Conservation (phyloP, 208 protist species). For the Leptomonas pyrrhocoris region DNA sequence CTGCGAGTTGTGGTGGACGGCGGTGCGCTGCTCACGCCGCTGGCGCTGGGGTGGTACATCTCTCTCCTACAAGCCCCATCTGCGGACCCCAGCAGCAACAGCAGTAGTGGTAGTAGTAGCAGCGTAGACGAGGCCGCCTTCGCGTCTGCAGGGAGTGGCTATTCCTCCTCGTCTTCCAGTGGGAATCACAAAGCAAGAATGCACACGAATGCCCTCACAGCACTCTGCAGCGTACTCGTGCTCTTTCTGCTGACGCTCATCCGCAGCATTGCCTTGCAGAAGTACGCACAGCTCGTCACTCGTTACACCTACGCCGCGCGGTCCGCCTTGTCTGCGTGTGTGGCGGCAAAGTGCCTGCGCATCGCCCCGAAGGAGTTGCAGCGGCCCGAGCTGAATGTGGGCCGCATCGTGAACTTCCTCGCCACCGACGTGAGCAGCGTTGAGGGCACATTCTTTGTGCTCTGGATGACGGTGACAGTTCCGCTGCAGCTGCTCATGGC, state of each 20-base stretch:
- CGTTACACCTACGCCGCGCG: conserved; percentile 6
- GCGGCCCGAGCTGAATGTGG: conserved; percentile 76
- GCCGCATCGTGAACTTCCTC: conserved; percentile 81
- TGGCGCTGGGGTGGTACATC: conserved; percentile 53
- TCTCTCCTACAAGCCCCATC: conserved; percentile 30
- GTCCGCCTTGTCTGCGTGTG: conserved; percentile 15
- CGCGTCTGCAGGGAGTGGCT: no score
- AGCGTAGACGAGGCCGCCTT: neutral
- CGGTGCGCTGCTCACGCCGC: conserved; percentile 45
- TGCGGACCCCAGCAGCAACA: neutral
- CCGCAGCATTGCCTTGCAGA: neutral
- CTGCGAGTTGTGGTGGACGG: conserved; percentile 59
- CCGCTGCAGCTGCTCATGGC: conserved; percentile 49
- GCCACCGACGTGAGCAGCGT: conserved; percentile 7
- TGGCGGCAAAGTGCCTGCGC: conserved; percentile 83
- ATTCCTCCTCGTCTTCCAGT: no score
- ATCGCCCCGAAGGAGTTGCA: conserved; percentile 40
- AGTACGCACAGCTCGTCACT: neutral
- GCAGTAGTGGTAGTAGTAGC: neutral
- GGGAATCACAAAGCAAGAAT: neutral
- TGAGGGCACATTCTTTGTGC: neutral
- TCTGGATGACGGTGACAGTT: conserved; percentile 41
- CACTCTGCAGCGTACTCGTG: conserved; percentile 46
- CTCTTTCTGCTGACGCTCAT: conserved; percentile 17
- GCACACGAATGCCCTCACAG: neutral